These are phyloP conservation scores for Collybia mongolica DNA, from an alignment of 768 basidiomycete species.

Conservation along the genomic window DNA sequence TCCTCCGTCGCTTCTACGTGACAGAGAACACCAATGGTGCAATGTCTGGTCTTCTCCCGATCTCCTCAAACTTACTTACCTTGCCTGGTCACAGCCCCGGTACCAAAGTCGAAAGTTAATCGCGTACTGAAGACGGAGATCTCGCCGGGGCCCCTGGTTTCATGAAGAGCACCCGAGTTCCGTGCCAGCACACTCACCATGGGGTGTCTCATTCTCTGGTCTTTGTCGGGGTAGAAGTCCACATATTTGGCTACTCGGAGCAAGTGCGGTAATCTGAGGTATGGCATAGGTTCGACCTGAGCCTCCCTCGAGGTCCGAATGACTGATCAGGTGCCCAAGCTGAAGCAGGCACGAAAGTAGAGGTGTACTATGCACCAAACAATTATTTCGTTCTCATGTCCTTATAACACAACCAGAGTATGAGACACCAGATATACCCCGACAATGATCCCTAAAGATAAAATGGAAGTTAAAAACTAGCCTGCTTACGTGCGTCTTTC, in stretches of 20 bases:
- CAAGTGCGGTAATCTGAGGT: neutral
- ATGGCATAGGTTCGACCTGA: neutral
- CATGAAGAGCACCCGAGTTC: neutral
- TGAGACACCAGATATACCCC: slow-evolving; percentile 5
- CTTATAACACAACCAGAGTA: slow-evolving; percentile 8
- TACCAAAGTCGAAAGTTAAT: slow-evolving; percentile 84
- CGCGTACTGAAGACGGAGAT: slow-evolving; percentile 82
- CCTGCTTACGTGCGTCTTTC: slow-evolving; percentile 25
- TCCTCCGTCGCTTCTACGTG: slow-evolving; percentile 85
- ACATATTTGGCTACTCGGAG: neutral
- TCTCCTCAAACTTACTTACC: slow-evolving; percentile 4
- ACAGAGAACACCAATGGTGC: slow-evolving; percentile 91
- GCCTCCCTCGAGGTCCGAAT: slow-evolving; percentile 1
- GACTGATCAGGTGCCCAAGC: slow-evolving; percentile 5
- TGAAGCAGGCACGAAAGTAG: neutral
- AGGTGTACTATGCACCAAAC: neutral
- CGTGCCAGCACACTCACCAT: neutral
- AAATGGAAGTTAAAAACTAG: slow-evolving; percentile 13
- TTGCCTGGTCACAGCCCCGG: slow-evolving; percentile 60
- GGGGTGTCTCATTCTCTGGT: neutral
- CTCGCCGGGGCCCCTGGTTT: too few relatives aligned
- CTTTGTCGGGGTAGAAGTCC: neutral
- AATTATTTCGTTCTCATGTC: slow-evolving; percentile 5
- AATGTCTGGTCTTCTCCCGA: neutral
- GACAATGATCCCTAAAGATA: slow-evolving; percentile 7